Percentiles rank a stretch among this genome's conserved stretches.
Conservation (phyloP, 1,284 basidiomycete genomes). For the Neotropicomus parvogracilis region DNA sequence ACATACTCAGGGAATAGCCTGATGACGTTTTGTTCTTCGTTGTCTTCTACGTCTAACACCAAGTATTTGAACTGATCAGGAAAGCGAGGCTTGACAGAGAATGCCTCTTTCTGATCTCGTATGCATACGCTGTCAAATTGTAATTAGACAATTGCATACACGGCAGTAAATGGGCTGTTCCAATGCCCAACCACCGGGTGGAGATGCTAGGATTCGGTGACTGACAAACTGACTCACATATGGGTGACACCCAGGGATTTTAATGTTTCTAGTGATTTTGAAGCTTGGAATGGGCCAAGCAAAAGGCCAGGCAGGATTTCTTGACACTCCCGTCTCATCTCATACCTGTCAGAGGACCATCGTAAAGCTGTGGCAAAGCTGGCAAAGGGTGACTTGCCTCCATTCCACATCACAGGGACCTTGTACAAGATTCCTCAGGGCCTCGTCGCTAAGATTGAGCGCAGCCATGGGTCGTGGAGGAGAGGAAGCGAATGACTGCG, state of each 20-base stretch:
- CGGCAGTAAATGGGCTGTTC: not conserved
- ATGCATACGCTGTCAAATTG: constrained; percentile 67
- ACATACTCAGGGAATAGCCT: constrained; percentile 72
- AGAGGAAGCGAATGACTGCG: constrained; percentile 3
- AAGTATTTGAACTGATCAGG: constrained; percentile 78
- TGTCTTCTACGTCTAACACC: constrained; percentile 85
- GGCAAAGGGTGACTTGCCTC: constrained; percentile 46
- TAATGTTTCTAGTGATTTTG: constrained; percentile 72
- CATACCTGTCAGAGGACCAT: constrained; percentile 59
- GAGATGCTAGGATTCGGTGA: constrained; percentile 2
- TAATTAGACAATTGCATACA: not conserved
- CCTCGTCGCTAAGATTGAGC: constrained; percentile 44
- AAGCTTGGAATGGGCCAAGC: constrained; percentile 86
- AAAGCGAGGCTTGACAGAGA: constrained; percentile 84
- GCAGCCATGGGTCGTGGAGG: constrained; percentile 16
- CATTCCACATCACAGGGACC: constrained; percentile 77
- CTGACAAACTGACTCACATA: constrained; percentile 56
- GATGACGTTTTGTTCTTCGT: constrained; percentile 87
- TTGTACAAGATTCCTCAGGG: constrained; percentile 62
- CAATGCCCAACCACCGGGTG: constrained; percentile 7
- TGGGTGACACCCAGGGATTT: constrained; percentile 72
- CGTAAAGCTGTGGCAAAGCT: constrained; percentile 8
- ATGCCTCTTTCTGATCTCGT: constrained; percentile 81
- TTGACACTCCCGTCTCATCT: constrained; percentile 92
- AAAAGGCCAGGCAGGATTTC: constrained; percentile 83